Evolutionary conservation across 805 yeast genomes (phyloP), one percentile per base, ranked within the genome.

Genomic region (Sugiyamaella chiloensis): DNA sequence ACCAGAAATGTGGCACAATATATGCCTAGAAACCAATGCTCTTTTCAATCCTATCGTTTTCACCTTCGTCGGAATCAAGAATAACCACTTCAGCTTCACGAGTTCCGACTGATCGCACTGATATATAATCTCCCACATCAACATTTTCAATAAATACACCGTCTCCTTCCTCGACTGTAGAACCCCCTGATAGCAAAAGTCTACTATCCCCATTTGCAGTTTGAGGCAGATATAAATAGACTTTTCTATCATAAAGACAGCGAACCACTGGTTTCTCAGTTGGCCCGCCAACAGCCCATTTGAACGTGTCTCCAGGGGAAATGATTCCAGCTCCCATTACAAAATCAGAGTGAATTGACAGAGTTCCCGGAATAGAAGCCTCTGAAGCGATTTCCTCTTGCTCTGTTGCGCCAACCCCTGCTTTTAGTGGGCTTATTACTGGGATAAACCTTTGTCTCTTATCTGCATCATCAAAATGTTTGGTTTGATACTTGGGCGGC

Each of bases 251-350:
- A 3, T 21, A 21, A 5, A 34, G 20, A n/a, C 20, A 34, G 9
- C 21, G 14, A 4, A 34, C 37, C 5, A 12, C 37, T 16, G 20
- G 5, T 4, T 12, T 12, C 5, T 16, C 37, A 16, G 20, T 16
- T 2, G 46, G 35, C 9, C 24, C 14, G 8, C 40, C 40, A 4
- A 27, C 29, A 9, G 12, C 8, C 46, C 46, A 42, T 16, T 12
- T 7, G 16, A 42, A 30, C 8, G 16, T 29, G 8, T 29, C 26
- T 19, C 46, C 46, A 11, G 46, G 46, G 12, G 37, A 6, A 17
- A 42, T 42, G 9, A 42, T 29, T n/a, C 40, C 46, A 5, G 46
- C 37, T 20, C 46, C 46, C 46, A 42, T 42, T 8, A 17, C 16
- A 17, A 42, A 42, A 20, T 42, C 46, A 12, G 42, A 7, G 30